Base-by-base conservation (phyloP, 495 filamentous ascomycete species). In the Talaromyces stipitatus region DNA sequence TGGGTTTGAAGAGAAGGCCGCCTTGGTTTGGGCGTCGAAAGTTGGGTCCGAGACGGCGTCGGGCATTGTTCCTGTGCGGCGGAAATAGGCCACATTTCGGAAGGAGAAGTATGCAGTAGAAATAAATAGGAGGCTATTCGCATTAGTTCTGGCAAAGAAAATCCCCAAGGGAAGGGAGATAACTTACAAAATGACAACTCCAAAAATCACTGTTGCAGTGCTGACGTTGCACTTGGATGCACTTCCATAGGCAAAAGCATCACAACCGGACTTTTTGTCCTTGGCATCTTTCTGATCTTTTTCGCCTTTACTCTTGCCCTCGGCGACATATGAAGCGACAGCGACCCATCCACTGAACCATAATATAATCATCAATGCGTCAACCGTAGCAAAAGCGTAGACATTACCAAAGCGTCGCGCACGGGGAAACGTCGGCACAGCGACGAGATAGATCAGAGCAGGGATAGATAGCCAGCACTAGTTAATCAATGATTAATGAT, bases 401-500 rank as follows among this genome's bases (percentile, higher is more conserved):
- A 89, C 86, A 61, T 95, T 85, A 46, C 88, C 88, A 60, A 91
- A 82, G 62, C 83, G 85, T 27, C 82, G 79, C 27, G 91, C 88
- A 58, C 91, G 85, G n/a, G 83, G 79, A 77, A 89, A 96, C 64
- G 89, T 85, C 23, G 90, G 91, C 4, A 90, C 83, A 75, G 91
- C 88, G 51, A 83, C 81, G 56, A 92, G 79, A 69, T 92, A 97
- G 57, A 96, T 81, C 59, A 94, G 81, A 23, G 84, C 88, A 4
- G 91, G 91, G 55, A 91, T 78, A 56, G 84, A 85, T 58, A 96
- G 70, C 82, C 91, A 95, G 72, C 88, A 94, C 92, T 96, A 58
- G 58, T 32, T 7, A 26, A 28, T 27, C 12, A 58, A 32, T n/a
- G n/a, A n/a, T n/a, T n/a, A n/a, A n/a, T n/a, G n/a, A n/a, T n/a